Percentiles rank a stretch among this genome's conserved stretches.
Conservation (phyloP, 192 early-diverging fungal species). For the Backusella parvicylindrica region DNA sequence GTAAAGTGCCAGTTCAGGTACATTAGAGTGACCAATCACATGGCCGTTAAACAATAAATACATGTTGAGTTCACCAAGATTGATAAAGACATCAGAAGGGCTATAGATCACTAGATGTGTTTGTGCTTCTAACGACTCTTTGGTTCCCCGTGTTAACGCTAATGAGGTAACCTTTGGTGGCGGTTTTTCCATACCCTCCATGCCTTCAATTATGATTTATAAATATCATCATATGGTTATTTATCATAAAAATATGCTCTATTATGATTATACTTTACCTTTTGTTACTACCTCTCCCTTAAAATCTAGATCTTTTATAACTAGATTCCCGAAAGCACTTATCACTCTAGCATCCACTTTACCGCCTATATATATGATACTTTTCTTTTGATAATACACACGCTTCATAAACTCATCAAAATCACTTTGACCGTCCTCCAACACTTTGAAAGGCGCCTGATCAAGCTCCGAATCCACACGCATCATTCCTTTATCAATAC, state of each 20-base stretch:
- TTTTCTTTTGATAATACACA: slow-evolving; percentile 16
- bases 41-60: slow-evolving; percentile 15
- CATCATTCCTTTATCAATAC: slow-evolving; percentile 3
- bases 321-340: slow-evolving; percentile 28
- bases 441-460: slow-evolving; percentile 24
- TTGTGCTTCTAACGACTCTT: slow-evolving; percentile 15
- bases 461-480: slow-evolving; percentile 17
- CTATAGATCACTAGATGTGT: slow-evolving; percentile 24
- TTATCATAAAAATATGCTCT: neutral
- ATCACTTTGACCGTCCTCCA: slow-evolving; percentile 27
- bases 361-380: slow-evolving; percentile 23
- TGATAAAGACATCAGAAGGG: slow-evolving; percentile 31
- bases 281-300: slow-evolving; percentile 31
- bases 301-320: slow-evolving; percentile 25
- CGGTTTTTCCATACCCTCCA: slow-evolving; percentile 33
- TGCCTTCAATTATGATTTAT: slow-evolving; percentile 10
- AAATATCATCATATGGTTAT: neutral
- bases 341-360: slow-evolving; percentile 23
- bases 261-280: slow-evolving; percentile 11
- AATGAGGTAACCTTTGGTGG: slow-evolving; percentile 25
- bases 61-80: slow-evolving; percentile 25
- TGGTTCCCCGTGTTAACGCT: slow-evolving; percentile 14
- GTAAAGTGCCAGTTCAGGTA: slow-evolving; percentile 8
- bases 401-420: slow-evolving; percentile 32
- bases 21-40: slow-evolving; percentile 26